Evolutionary conservation across 2,329 filamentous ascomycete species (phyloP).

Genomic region (Ophiocordyceps australis): DNA sequence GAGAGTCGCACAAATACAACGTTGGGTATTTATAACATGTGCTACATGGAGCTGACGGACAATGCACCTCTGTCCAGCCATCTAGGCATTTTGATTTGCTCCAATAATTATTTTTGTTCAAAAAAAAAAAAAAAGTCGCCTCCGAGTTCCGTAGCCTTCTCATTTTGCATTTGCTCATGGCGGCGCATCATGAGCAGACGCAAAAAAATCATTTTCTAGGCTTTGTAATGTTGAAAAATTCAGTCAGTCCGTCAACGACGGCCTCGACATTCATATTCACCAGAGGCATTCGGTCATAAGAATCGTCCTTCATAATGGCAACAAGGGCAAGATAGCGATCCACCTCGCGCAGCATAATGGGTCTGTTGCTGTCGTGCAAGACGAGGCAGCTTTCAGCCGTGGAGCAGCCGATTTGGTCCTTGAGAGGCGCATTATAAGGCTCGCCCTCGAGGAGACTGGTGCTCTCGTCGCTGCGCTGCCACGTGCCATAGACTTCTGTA

Average conservation of each 20-base stretch:
- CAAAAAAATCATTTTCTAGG: constrained; percentile 21
- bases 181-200: no score
- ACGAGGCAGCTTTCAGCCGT: constrained; percentile 53
- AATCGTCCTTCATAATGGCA: constrained; percentile 73
- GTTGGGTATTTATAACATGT: no score
- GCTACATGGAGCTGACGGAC: no score
- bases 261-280: constrained; percentile 80
- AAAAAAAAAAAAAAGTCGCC: no score
- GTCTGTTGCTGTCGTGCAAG: constrained; percentile 42
- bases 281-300: constrained; percentile 65
- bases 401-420: constrained; percentile 47
- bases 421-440: constrained; percentile 41
- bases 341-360: constrained; percentile 51
- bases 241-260: constrained; percentile 58
- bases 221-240: constrained; percentile 62
- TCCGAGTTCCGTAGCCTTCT: no score
- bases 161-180: no score
- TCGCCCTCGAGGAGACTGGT: constrained; percentile 37
- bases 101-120: no score
- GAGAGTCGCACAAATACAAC: no score
- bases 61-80: no score
- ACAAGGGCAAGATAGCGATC: constrained; percentile 64
- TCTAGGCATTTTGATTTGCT: no score
- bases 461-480: constrained; percentile 37
- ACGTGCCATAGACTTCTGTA: constrained; percentile 81